Conservation (phyloP, 768 basidiomycete species). For the Postia placenta region DNA sequence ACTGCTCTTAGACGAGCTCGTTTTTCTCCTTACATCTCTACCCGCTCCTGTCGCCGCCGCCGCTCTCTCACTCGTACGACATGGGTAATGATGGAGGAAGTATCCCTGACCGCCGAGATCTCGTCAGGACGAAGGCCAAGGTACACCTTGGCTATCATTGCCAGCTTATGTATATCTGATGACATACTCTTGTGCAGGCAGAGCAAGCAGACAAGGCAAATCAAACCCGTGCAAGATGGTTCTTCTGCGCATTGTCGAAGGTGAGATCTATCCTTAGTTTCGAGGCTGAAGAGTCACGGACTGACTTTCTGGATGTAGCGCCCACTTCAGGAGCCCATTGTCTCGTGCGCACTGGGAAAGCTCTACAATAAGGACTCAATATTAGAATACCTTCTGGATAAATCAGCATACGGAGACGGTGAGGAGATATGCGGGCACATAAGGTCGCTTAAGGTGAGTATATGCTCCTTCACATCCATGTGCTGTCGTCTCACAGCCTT, state of each 20-base stretch:
- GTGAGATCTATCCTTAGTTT: slow-evolving; percentile 32
- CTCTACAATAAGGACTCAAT: slow-evolving; percentile 95
- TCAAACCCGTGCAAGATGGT: slow-evolving; percentile 82
- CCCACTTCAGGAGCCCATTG: slow-evolving; percentile 83
- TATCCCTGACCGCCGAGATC: slow-evolving; percentile 77
- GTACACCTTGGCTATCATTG: slow-evolving; percentile 30
- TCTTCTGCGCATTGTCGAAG: slow-evolving; percentile 94
- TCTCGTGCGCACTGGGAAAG: slow-evolving; percentile 88
- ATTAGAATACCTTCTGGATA: slow-evolving; percentile 85
- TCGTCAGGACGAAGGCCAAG: slow-evolving; percentile 71
- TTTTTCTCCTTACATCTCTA: background rate
- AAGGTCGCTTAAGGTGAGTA: slow-evolving; percentile 76
- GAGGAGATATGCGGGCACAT: slow-evolving; percentile 91
- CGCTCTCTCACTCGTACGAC: background rate
- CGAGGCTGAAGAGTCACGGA: background rate
- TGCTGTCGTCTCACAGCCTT: background rate
- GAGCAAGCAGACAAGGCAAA: slow-evolving; percentile 91
- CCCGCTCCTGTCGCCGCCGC: background rate
- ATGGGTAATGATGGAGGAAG: slow-evolving; percentile 92
- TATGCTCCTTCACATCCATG: background rate
- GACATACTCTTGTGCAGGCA: slow-evolving; percentile 34
- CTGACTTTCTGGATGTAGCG: slow-evolving; percentile 37
- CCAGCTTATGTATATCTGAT: background rate
- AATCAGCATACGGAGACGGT: slow-evolving; percentile 82
- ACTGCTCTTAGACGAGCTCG: too few species aligned